These are phyloP conservation scores for Amaranthus cruentus DNA, from an alignment of 148 eudicot species.

Conservation along the genomic window DNA sequence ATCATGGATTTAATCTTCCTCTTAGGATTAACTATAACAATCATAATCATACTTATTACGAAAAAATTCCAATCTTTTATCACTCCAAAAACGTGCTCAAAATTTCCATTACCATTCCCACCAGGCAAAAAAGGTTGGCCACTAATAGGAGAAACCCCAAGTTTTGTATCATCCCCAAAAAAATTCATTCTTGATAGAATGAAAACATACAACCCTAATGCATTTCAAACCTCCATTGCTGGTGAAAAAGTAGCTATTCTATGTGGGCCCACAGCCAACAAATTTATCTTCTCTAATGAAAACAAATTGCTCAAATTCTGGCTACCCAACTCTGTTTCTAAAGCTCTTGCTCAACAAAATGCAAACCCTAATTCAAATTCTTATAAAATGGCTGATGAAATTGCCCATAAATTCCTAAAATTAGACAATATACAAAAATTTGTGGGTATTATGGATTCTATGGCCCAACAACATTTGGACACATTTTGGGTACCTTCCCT, in stretches of 20 bases:
- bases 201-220: slow-evolving; percentile 4
- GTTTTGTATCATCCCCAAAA: slow-evolving; percentile 2
- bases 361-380: too few relatives aligned
- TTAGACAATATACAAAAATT: not conserved
- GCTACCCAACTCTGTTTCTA: slow-evolving; percentile 1
- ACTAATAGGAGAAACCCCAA: slow-evolving; percentile 8
- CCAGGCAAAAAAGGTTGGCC: slow-evolving; percentile 16
- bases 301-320: slow-evolving; percentile 4
- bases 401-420: slow-evolving; percentile 5
- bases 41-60: not conserved
- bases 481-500: too few relatives aligned
- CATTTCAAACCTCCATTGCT: slow-evolving; percentile 7
- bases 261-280: slow-evolving; percentile 14
- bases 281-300: slow-evolving; percentile 9
- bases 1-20: too few relatives aligned
- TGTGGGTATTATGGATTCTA: not conserved
- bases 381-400: not conserved
- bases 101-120: not conserved
- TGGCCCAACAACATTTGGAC: not conserved
- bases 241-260: slow-evolving; percentile 13
- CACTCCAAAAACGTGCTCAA: not conserved
- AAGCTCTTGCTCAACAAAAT: not conserved
- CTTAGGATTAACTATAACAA: not conserved
- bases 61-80: not conserved
- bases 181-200: slow-evolving; percentile 13